These are phyloP conservation scores for Metschnikowia sp. DNA, from an alignment of 805 yeast species.

Conservation along the genomic window DNA sequence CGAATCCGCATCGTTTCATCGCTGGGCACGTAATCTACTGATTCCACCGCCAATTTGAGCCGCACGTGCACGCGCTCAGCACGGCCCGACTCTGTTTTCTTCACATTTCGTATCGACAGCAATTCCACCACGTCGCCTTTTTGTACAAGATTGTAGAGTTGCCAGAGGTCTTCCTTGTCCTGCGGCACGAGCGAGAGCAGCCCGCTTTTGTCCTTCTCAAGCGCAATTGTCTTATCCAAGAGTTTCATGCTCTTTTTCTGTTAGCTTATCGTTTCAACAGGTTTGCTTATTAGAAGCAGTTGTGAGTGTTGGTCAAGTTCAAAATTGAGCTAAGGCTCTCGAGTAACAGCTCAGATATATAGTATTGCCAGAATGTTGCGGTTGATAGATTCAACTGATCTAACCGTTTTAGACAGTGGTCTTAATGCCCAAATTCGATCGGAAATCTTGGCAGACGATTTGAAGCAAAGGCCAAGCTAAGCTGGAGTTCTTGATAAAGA, in stretches of 20 bases:
- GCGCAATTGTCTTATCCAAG: conserved; percentile 19
- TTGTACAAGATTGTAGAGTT: conserved; percentile 73
- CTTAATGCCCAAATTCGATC: too few species aligned
- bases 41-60: conserved; percentile 59
- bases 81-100: conserved; percentile 40
- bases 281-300: too few species aligned
- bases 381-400: too few species aligned
- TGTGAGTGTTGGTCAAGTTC: too few species aligned
- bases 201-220: conserved; percentile 57
- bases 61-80: conserved; percentile 44
- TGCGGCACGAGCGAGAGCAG: conserved; percentile 68
- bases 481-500: too few species aligned
- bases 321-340: too few species aligned
- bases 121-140: conserved; percentile 73
- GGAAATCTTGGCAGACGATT: too few species aligned
- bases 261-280: too few species aligned
- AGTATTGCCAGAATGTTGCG: too few species aligned
- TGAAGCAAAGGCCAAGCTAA: too few species aligned
- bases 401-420: too few species aligned
- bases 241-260: conserved; percentile 13
- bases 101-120: conserved; percentile 64
- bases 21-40: conserved; percentile 73
- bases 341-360: too few species aligned
- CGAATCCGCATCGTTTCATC: conserved; percentile 75
- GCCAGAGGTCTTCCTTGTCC: conserved; percentile 91